A percentile compares a stretch with the other conserved stretches of the same genome.
phyloP scores from a whole-genome alignment of 2,329 filamentous ascomycete genomes.

The Stagonosporopsis vannaccii region DNA sequence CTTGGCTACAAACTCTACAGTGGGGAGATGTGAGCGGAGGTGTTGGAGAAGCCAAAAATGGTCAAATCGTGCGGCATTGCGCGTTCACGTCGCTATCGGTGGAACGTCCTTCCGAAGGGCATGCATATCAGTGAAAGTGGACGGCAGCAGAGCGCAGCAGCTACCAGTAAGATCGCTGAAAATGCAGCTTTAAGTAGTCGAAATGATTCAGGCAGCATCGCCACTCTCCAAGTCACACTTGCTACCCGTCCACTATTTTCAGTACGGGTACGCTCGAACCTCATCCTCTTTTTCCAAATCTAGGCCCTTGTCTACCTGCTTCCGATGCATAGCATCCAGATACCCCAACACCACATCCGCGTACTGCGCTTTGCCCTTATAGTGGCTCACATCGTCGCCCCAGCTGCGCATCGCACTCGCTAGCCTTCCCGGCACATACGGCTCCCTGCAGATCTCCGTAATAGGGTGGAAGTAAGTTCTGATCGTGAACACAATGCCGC shows the following conservation, averaged over 20 bases:
- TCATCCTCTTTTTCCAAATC: slow-evolving; percentile 66
- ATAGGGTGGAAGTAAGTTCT: slow-evolving; percentile 80
- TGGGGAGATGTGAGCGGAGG: slow-evolving; percentile 24
- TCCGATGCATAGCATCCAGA: slow-evolving; percentile 75
- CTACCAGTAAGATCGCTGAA: too few species aligned
- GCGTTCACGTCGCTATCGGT: slow-evolving; percentile 15
- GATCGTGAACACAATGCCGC: slow-evolving; percentile 73
- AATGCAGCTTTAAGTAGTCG: background rate
- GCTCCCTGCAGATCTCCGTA: slow-evolving; percentile 71
- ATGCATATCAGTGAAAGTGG: background rate
- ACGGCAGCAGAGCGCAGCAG: too few species aligned
- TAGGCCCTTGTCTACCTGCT: slow-evolving; percentile 73
- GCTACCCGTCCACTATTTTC: background rate
- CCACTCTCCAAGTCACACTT: background rate
- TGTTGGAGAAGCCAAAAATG: background rate
- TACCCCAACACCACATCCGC: slow-evolving; percentile 76
- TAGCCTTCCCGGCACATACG: slow-evolving; percentile 78
- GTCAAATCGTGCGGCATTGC: slow-evolving; percentile 15
- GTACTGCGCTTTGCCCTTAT: slow-evolving; percentile 82
- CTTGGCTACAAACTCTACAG: slow-evolving; percentile 21
- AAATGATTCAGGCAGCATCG: background rate
- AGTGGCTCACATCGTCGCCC: slow-evolving; percentile 77
- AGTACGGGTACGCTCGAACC: slow-evolving; percentile 67
- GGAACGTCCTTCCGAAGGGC: slow-evolving; percentile 10
- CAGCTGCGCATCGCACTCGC: slow-evolving; percentile 82